Evolutionary conservation across 1,284 basidiomycete genomes (phyloP).

Genomic region (Chalciporus sp.): DNA sequence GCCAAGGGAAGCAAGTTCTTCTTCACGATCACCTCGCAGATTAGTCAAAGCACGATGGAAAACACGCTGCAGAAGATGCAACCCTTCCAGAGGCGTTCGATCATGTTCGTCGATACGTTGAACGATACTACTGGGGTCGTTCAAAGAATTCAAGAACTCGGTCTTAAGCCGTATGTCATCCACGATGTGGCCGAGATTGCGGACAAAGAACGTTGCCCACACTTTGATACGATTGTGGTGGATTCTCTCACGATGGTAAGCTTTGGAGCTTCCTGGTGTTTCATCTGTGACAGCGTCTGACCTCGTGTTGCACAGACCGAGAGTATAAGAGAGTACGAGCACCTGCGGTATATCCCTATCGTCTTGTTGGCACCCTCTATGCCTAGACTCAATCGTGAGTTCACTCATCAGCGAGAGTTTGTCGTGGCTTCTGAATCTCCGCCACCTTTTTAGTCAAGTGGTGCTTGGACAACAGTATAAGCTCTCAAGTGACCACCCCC

Average conservation of each 20-base stretch:
- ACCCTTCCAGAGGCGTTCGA: slow-evolving; percentile 75
- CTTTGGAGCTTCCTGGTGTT: slow-evolving; percentile 26
- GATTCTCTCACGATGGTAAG: slow-evolving; percentile 85
- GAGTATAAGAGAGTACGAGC: slow-evolving; percentile 88
- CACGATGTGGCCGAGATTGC: slow-evolving; percentile 79
- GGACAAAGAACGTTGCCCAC: slow-evolving; percentile 80
- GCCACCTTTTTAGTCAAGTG: slow-evolving; percentile 66
- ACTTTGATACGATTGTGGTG: slow-evolving; percentile 95
- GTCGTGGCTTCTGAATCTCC: slow-evolving; percentile 7
- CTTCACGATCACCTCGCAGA: slow-evolving; percentile 91
- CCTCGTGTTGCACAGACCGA: slow-evolving; percentile 63
- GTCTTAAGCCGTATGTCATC: slow-evolving; percentile 81
- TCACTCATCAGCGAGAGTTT: slow-evolving; percentile 4
- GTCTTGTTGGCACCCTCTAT: slow-evolving; percentile 87
- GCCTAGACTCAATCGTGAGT: slow-evolving; percentile 74
- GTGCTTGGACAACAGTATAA: slow-evolving; percentile 91
- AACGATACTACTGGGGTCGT: slow-evolving; percentile 79
- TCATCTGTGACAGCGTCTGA: slow-evolving; percentile 11
- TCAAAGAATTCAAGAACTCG: slow-evolving; percentile 78
- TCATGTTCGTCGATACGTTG: slow-evolving; percentile 91
- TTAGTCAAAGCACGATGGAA: slow-evolving; percentile 75
- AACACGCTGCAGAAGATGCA: slow-evolving; percentile 75
- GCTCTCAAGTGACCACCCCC: slow-evolving; percentile 90
- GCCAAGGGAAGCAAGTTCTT: slow-evolving; percentile 95
- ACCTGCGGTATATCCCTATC: slow-evolving; percentile 95